A percentile compares a stretch with the other conserved stretches of the same genome.
These are phyloP conservation scores for Penicillium pulvis DNA, from an alignment of 495 filamentous ascomycete genomes.

Conservation along the genomic window DNA sequence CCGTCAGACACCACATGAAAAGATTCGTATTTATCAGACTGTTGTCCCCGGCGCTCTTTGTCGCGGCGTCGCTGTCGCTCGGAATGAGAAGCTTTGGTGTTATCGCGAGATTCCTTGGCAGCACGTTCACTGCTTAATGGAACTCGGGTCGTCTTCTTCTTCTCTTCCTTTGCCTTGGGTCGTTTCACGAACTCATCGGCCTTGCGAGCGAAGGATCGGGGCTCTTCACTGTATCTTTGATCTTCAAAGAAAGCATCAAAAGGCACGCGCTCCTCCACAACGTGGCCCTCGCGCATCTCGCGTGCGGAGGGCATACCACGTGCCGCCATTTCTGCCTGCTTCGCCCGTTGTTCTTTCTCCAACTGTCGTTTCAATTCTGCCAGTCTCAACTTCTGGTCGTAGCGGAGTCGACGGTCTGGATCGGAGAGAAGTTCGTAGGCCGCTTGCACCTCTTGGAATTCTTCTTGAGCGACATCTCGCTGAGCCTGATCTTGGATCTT, in stretches of 20 bases:
- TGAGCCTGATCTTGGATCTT: conserved; percentile 80
- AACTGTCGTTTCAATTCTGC: conserved; percentile 58
- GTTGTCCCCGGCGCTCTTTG: conserved; percentile 53
- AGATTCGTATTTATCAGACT: conserved; percentile 46
- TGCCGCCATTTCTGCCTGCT: conserved; percentile 23
- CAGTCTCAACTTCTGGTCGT: conserved; percentile 75
- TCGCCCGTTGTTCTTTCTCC: conserved; percentile 30
- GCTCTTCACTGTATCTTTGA: conserved; percentile 38
- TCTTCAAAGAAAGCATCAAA: conserved; percentile 46
- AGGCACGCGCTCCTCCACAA: conserved; percentile 51
- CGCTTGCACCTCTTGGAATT: conserved; percentile 92
- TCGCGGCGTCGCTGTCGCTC: conserved; percentile 49
- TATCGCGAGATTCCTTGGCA: conserved; percentile 37
- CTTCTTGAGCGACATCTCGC: conserved; percentile 68
- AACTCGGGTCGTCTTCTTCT: conserved; percentile 36
- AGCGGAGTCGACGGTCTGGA: conserved; percentile 66
- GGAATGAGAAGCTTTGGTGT: conserved; percentile 32
- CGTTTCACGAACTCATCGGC: conserved; percentile 43
- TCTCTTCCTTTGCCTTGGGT: conserved; percentile 39
- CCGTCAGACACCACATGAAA: conserved; percentile 34
- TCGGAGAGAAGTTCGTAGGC: conserved; percentile 92
- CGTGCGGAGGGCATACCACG: conserved; percentile 27
- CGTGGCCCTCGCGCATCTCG: conserved; percentile 48
- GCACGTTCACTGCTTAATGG: conserved; percentile 29
- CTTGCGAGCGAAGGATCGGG: conserved; percentile 43